Base-by-base conservation (phyloP, 73 alveolate species). In the Blepharisma japonicum region DNA sequence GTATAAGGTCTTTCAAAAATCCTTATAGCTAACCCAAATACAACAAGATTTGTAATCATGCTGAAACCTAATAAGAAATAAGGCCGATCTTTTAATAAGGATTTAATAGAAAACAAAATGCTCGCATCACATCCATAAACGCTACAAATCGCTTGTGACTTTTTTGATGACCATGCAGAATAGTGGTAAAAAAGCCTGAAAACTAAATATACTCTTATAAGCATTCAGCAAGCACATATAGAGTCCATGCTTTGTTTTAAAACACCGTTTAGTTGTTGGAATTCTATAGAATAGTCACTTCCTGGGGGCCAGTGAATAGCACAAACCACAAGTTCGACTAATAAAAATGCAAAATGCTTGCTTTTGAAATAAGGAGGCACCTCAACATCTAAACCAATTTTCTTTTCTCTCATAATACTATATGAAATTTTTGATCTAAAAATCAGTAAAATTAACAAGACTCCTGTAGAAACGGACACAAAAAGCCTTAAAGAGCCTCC, bases 31-130 rank as follows among this genome's bases (percentile, higher is more conserved):
- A 38, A 47, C 25, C 92, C 91, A 55, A 88, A 71, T 6, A 80
- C 61, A 38, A 86, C 74, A 8, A 89, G 72, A 45, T 87, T 80
- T 55, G 89, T 84, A 45, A 80, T 80, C 81, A 91, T 83, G 55
- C 81, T 84, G 32, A 83, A 49, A 8, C 77, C 45, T 0, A 91
- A 84, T 39, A 86, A 76, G 45, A 80, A 77, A 74, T 89, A 89
- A 11, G 98, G 96, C 79, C 90, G 83, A 71, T 92, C 98, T 77
- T 92, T 92, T n/a, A 92, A 84, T 39, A 82, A 92, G 39, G 96
- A 90, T 71, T 90, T 89, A 47, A 87, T 85, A 8, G 98, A 90
- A 78, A 92, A 92, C 49, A 85, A 79, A 55, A 90, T 77, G 42
- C 95, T 93, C 27, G 94, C 92, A 50, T 86, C 70, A 55, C 93